These are phyloP conservation scores for Suillus fuscotomentosus DNA, from an alignment of 768 basidiomycete genomes.

Conservation along the genomic window DNA sequence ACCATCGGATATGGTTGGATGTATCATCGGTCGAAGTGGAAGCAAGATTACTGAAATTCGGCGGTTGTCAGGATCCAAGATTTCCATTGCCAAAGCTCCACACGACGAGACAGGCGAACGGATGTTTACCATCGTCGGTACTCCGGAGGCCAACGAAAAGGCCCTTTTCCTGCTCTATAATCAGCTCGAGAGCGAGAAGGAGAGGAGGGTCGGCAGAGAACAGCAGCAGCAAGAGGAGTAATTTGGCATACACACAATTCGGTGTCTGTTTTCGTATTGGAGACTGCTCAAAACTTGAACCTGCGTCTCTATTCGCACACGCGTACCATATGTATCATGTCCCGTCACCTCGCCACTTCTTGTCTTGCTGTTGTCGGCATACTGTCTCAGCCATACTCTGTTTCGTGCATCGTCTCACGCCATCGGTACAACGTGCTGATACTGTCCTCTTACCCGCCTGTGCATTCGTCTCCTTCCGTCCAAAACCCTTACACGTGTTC, in stretches of 20 bases:
- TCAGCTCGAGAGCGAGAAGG: slow-evolving; percentile 95
- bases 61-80: slow-evolving; percentile 95
- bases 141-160: slow-evolving; percentile 96
- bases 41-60: slow-evolving; percentile 99
- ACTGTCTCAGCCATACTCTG: slow-evolving; percentile 9
- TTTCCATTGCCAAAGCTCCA: slow-evolving; percentile 98
- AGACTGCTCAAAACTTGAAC: slow-evolving; percentile 12
- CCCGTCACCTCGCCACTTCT: slow-evolving; percentile 23
- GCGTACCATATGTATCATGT: slow-evolving; percentile 21
- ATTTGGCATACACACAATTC: slow-evolving; percentile 3
- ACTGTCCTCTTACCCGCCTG: slow-evolving; percentile 20
- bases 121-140: slow-evolving; percentile 99
- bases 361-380: slow-evolving; percentile 22
- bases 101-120: slow-evolving; percentile 99
- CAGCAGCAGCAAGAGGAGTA: slow-evolving; percentile 69
- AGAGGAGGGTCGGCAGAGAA: slow-evolving; percentile 85
- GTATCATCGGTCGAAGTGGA: slow-evolving; percentile 93
- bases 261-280: slow-evolving; percentile 1
- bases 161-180: slow-evolving; percentile 97
- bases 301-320: slow-evolving; percentile 3
- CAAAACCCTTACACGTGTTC: slow-evolving; percentile 14
- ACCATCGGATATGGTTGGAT: slow-evolving; percentile 98
- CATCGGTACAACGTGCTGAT: slow-evolving; percentile 17
- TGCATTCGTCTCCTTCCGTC: slow-evolving; percentile 18
- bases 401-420: slow-evolving; percentile 10